A percentile compares a stretch with the other conserved stretches of the same genome.
phyloP scores from a whole-genome alignment of 2,329 filamentous ascomycete species.

The Sclerotiophoma versabilis region DNA sequence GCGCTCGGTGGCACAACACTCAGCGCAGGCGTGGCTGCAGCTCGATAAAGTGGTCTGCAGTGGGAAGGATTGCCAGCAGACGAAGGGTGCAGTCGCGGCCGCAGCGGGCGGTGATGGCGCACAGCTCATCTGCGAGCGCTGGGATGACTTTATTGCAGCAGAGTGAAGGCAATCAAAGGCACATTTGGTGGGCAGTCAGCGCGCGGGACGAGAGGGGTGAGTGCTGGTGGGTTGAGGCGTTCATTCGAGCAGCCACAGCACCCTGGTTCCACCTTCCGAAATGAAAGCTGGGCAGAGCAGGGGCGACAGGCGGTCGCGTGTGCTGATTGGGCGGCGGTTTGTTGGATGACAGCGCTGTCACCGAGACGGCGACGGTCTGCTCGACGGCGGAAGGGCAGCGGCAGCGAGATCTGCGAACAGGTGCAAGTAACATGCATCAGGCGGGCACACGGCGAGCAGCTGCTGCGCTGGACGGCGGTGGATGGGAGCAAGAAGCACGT shows the following conservation, averaged over 20 bases:
- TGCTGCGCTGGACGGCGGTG: constrained; percentile 2
- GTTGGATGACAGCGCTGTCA: constrained; percentile 7
- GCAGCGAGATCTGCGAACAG: constrained; percentile 4
- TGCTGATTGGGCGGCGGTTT: constrained; percentile 7
- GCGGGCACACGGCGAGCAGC: not conserved
- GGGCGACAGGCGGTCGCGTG: constrained; percentile 1
- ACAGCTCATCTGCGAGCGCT: constrained; percentile 10
- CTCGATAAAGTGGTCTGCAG: constrained; percentile 8
- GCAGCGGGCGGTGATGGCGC: not conserved
- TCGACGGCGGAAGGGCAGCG: not conserved
- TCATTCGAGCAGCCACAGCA: constrained; percentile 15
- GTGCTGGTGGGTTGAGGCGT: constrained; percentile 9
- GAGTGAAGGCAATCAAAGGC: constrained; percentile 10
- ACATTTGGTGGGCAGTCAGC: not conserved
- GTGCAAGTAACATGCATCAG: constrained; percentile 1
- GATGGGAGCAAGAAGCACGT: constrained; percentile 1
- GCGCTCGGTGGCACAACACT: constrained; percentile 5
- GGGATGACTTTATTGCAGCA: constrained; percentile 6
- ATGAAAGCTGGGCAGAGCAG: constrained; percentile 15
- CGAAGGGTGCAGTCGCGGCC: constrained; percentile 3
- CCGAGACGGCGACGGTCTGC: not conserved
- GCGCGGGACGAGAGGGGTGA: not conserved
- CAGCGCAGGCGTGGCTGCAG: constrained; percentile 14
- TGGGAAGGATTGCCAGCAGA: constrained; percentile 10
- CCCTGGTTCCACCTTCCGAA: constrained; percentile 19